Base-by-base conservation (phyloP, 2,329 filamentous ascomycete species). In the Ploettnerulaceae sp. region DNA sequence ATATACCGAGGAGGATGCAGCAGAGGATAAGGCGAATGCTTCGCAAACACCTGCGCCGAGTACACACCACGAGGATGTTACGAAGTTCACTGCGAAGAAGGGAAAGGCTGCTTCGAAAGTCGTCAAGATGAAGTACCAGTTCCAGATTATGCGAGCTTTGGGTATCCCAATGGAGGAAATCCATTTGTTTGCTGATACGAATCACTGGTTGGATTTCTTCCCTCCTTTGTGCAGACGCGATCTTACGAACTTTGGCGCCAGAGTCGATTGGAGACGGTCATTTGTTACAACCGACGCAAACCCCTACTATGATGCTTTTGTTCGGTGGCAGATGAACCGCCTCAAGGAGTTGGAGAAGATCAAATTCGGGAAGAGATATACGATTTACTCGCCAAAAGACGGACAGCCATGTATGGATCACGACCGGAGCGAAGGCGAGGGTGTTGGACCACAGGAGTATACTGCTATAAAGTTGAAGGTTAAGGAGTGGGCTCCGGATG, bases 271-370 rank as follows among this genome's bases (percentile, higher is more conserved):
- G 91, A 79, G 91, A 62, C 77, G 93, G 65, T 84, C 86, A 28
- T 88, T 98, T 56, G 85, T 97, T 55, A 98, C 93, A 5, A 98
- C 93, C 2, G 89, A 96, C 59, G 89, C 89, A 26, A 98, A 98
- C 69, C 89, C 89, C 4, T 97, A 93, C 72, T 98, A 95, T 65
- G 91, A 98, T 65, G 79, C 88, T 4, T 98, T 98, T 62, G 84
- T 97, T 31, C 75, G 87, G 61, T 98, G 93, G 93, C 93, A 97
- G 70, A 96, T 97, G 87, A 90, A 86, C 66, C 85, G 87, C 54
- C 76, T 97, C 41, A 88, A 86, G 68, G 86, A 93, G 64, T 71
- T 95, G 52, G 79, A 86, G 61, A 97, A 96, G 74, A 91, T 97
- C 69, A 87, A 90, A 69, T 94, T 93, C 61, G 89, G 89, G 45